phyloP scores from a whole-genome alignment of 2,329 filamentous ascomycete species.

The Trichophyton schoenleinii region DNA sequence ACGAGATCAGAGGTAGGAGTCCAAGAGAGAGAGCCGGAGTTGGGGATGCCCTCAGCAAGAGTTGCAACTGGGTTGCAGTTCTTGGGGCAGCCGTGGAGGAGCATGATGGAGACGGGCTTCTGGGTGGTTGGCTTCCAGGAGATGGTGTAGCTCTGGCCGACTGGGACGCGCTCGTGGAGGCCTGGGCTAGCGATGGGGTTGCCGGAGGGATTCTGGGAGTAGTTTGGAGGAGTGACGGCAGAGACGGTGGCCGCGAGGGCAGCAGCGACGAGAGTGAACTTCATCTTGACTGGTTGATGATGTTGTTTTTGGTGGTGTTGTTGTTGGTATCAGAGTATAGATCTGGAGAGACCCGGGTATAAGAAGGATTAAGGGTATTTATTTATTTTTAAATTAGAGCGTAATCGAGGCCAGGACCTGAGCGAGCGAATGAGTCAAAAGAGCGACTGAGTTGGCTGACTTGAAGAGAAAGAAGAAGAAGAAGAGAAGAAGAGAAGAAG shows the following conservation, averaged over 20 bases:
- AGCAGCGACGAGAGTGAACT: conserved; percentile 28
- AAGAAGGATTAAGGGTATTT: conserved; percentile 6
- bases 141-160: conserved; percentile 44
- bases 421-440: conserved; percentile 11
- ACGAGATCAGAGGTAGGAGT: conserved; percentile 39
- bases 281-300: conserved; percentile 22
- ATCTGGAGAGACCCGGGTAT: conserved; percentile 8
- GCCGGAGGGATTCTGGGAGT: conserved; percentile 29
- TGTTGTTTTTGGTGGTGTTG: not conserved
- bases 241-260: conserved; percentile 29
- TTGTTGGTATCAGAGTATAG: conserved; percentile 9
- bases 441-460: conserved; percentile 6
- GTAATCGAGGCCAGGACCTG: not conserved
- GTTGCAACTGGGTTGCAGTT: conserved; percentile 42
- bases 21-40: conserved; percentile 46
- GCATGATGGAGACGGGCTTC: conserved; percentile 41
- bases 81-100: conserved; percentile 46
- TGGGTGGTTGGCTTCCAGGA: conserved; percentile 39
- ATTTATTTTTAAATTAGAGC: not conserved
- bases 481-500: conserved; percentile 9
- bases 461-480: conserved; percentile 2
- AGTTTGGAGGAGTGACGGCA: conserved; percentile 27
- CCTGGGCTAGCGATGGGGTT: conserved; percentile 45
- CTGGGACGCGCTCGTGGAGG: conserved; percentile 43
- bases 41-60: conserved; percentile 42